phyloP scores from a whole-genome alignment of 371 early-diverging fungal species.

The Basidiobolus meristosporus region DNA sequence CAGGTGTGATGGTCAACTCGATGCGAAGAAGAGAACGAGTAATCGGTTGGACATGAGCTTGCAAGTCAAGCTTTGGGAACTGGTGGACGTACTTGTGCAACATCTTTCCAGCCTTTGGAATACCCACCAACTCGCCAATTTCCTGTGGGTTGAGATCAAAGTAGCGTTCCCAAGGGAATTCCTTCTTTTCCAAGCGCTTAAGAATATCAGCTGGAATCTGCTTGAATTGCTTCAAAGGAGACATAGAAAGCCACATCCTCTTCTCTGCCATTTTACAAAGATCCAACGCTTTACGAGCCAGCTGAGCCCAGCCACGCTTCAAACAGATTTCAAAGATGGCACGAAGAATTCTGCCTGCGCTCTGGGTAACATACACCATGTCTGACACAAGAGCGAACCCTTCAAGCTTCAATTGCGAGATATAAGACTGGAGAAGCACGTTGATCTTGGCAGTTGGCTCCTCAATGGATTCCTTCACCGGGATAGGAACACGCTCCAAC shows the following conservation, averaged over 20 bases:
- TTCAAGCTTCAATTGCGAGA: conserved; percentile 75
- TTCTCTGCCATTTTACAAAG: conserved; percentile 88
- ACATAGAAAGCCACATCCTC: conserved; percentile 84
- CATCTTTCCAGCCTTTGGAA: conserved; percentile 71
- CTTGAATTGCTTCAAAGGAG: conserved; percentile 82
- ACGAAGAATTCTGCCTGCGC: conserved; percentile 81
- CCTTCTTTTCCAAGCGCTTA: conserved; percentile 77
- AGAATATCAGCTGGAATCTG: conserved; percentile 67
- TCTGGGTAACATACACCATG: conserved; percentile 92
- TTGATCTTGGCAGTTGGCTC: conserved; percentile 88
- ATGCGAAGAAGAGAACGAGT: conserved; percentile 76
- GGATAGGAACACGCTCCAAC: conserved; percentile 86
- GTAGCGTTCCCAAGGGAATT: conserved; percentile 86
- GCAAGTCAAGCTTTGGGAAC: conserved; percentile 78
- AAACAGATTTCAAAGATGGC: conserved; percentile 93
- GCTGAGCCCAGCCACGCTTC: conserved; percentile 85
- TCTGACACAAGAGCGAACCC: conserved; percentile 91
- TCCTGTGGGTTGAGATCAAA: conserved; percentile 78
- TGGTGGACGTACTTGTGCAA: conserved; percentile 77
- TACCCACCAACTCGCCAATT: conserved; percentile 77
- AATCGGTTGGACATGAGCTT: conserved; percentile 82
- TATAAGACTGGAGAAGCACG: conserved; percentile 86
- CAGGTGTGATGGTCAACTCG: conserved; percentile 79
- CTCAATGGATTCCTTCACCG: conserved; percentile 79
- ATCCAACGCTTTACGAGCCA: conserved; percentile 67